Base-by-base conservation (phyloP, 2,329 filamentous ascomycete species). In the Alternaria brassicae region DNA sequence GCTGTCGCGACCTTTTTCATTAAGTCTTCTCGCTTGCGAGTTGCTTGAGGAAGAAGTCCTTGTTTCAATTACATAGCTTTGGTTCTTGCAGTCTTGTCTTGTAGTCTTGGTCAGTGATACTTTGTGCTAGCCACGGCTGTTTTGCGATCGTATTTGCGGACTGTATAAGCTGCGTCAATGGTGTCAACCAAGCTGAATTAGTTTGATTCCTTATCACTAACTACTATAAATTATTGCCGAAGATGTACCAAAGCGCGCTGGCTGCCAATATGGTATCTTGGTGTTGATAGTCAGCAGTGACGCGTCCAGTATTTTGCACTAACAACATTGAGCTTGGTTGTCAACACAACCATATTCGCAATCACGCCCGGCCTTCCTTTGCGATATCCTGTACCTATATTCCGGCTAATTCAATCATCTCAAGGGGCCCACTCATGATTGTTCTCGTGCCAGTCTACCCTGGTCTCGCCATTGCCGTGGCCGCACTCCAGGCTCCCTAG, bases 1-100 rank as follows among this genome's bases (percentile, higher is more conserved):
- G 55, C 49, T 39, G 47, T 60, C 57, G 63, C 62, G 55, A 62
- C 19, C 60, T 65, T 69, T 69, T 68, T 68, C 62, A 68, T 68
- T 66, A 55, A 66, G 57, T 39, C 56, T 47, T 60, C 60, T 64
- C 58, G 61, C 65, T 58, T 63, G 60, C 62, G 52, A 48, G 59
- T 56, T 41, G 53, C 64, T 70, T 61, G 63, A 70, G 56, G 63
- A 68, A 68, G 68, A 65, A 63, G 19, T 23, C 15, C 4, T 48
- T 48, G 5, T 3, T 6, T 36, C 13, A 1, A 48, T 34, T 15
- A 10, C 17, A n/a, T 34, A n/a, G 32, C 9, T 4, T n/a, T 36
- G 13, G 32, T n/a, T n/a, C n/a, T 4, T 32, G 10, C 10, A 12
- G 10, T 32, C 8, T 32, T 32, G 30, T 10, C 30, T 12, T 12